Evolutionary conservation across 2,329 filamentous ascomycete genomes (phyloP), one percentile per base, ranked within the genome.

Genomic region (Colletotrichum sojae): DNA sequence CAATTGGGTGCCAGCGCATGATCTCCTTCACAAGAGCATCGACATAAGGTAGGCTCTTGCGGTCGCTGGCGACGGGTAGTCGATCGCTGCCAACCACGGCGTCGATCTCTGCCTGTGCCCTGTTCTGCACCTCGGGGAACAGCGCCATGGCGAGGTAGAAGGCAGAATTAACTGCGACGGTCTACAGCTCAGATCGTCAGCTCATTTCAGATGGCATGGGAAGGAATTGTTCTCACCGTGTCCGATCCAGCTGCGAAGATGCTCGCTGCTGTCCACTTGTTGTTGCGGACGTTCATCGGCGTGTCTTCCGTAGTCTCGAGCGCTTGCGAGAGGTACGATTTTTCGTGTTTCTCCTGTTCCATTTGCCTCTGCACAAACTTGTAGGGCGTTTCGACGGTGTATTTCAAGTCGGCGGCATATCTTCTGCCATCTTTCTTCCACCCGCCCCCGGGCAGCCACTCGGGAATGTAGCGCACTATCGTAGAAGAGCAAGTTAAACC

Each of bases 21-120:
- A 84, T 81, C 71, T 90, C 88, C 68, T 89, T 88, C 25, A 89
- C 81, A 10, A 87, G 80, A 1, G 84, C 85, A 27, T 82, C 80
- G 36, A 89, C 73, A 71, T 89, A 90, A 0, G 86, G 86, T 9
- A 90, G 73, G 5, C 78, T 75, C 0, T 79, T 75, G 16, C 81
- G 79, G 71, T 90, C 87, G 18, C 83, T 81, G 76, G 83, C 85
- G 10, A 74, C 75, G 0, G 87, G 87, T 12, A 83, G 79, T 2
- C 87, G 79, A 13, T 80, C 68, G 0, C 77, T 73, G 1, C 87
- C 87, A 2, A 90, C 79, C 1, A 88, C 81, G 1, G 77, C 73
- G 71, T 88, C 86, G 4, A 89, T 78, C 73, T 90, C 86, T 20
- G 80, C 80, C 72, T 86, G 84, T 0, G 87, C 88, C 27, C 39